Conservation (phyloP, 495 filamentous ascomycete genomes). For the Aspergillus avenaceus region DNA sequence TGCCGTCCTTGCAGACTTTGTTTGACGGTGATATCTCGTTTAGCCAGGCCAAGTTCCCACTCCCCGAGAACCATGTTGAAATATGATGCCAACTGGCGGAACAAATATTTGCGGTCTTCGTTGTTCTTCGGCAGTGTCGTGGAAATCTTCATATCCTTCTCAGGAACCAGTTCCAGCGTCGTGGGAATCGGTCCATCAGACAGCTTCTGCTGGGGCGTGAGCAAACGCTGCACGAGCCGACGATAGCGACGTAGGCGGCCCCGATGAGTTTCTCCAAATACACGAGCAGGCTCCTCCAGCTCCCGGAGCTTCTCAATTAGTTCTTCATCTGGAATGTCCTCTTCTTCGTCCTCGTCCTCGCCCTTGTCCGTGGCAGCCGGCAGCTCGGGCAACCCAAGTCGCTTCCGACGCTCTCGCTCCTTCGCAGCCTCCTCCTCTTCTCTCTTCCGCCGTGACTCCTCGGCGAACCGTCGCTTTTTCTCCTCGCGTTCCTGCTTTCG, state of each 20-base stretch:
- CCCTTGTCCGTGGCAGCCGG: constrained; percentile 38
- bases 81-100: constrained; percentile 84
- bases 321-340: constrained; percentile 70
- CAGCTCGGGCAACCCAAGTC: constrained; percentile 70
- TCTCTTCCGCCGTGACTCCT: constrained; percentile 65
- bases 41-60: constrained; percentile 76
- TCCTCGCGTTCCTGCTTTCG: constrained; percentile 67
- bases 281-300: constrained; percentile 62
- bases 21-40: constrained; percentile 57
- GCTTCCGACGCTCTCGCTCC: constrained; percentile 52
- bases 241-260: constrained; percentile 66
- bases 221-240: constrained; percentile 45
- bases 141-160: constrained; percentile 82
- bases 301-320: constrained; percentile 62
- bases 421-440: constrained; percentile 63
- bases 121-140: constrained; percentile 50
- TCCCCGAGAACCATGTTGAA: constrained; percentile 89
- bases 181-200: constrained; percentile 64
- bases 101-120: constrained; percentile 62
- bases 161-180: constrained; percentile 67
- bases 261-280: constrained; percentile 84
- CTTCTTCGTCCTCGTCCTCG: constrained; percentile 39
- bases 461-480: constrained; percentile 74
- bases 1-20: constrained; percentile 72
- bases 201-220: constrained; percentile 48